A percentile compares a stretch with the other conserved stretches of the same genome.
Conservation (phyloP, 306 rosid genomes). For the Crataegus laevigata region DNA sequence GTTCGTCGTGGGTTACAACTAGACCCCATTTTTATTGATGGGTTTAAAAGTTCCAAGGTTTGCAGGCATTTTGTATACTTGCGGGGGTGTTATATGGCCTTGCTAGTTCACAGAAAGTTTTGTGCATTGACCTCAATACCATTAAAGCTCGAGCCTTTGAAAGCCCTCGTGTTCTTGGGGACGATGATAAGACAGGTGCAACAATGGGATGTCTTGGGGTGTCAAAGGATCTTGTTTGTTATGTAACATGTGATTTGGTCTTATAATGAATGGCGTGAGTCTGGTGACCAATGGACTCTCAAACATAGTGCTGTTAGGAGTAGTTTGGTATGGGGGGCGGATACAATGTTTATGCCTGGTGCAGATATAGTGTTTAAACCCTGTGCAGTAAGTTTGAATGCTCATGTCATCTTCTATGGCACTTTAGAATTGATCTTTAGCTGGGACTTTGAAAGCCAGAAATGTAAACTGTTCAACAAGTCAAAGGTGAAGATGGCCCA, state of each 20-base stretch:
- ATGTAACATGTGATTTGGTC: background rate
- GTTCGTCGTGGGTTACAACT: background rate
- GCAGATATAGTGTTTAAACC: background rate
- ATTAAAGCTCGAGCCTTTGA: background rate
- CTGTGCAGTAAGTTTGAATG: background rate
- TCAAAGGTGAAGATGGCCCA: background rate
- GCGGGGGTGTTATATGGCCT: background rate
- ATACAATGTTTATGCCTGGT: too few species aligned
- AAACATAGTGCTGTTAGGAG: background rate
- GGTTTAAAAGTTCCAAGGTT: background rate
- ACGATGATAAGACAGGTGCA: background rate
- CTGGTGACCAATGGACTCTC: background rate
- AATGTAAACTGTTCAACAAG: too few species aligned
- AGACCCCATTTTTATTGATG: background rate
- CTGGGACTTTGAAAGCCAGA: background rate
- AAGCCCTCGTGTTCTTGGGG: background rate
- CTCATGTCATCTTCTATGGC: background rate
- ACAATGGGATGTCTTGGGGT: background rate
- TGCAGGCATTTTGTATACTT: background rate
- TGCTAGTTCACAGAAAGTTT: background rate
- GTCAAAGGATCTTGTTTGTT: background rate
- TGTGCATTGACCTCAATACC: background rate
- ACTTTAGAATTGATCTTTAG: background rate
- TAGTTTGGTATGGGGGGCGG: too few species aligned
- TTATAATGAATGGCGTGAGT: background rate